Evolutionary conservation across 1,139 yeast genomes (phyloP), one percentile per base, ranked within the genome.

Genomic region (Hyphopichia buzzinii): DNA sequence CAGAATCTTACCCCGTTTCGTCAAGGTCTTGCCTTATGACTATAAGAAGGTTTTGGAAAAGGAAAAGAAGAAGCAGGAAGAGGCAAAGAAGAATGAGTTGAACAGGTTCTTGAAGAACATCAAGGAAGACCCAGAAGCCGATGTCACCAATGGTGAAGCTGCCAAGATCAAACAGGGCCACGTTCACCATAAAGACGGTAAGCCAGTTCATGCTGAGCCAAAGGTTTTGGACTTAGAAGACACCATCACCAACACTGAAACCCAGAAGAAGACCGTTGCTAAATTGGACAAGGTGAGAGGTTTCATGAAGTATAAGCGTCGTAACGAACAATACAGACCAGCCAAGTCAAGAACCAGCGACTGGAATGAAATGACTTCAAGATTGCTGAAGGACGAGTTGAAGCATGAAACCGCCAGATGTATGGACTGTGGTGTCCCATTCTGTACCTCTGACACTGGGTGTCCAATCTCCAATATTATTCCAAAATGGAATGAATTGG

Each of bases 381-480:
- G 96, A 45, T 74, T 92, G 49, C 72, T 89, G 43, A 84, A 85
- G 64, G 90, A 85, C 38, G 97, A 92, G 49, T 81, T 92, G 57
- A 79, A 82, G 58, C 77, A 76, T 57, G 97, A 92, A 69, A 87
- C 97, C 39, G 97, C 97, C n/a, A 81, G 98, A 65, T 92, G 98
- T 77, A 92, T 92, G 96, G 98, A 92, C 67, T 92, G 98, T 73
- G 98, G 98, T 71, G 95, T 92, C 53, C 98, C 98, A 42, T 92
- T 90, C 79, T 92, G 98, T 73, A 95, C 94, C 57, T 84, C 96
- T 30, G 97, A 92, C 62, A 85, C 96, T 34, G 98, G 98, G 44
- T 92, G 98, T 70, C 98, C 98, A 41, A 85, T 92, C 49, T 89
- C 97, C 41, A 92, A 92, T 64, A 82, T 90, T 50, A 92, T 92